These are phyloP conservation scores for Monosporozyma siamensis DNA, from an alignment of 805 yeast genomes.

Conservation along the genomic window DNA sequence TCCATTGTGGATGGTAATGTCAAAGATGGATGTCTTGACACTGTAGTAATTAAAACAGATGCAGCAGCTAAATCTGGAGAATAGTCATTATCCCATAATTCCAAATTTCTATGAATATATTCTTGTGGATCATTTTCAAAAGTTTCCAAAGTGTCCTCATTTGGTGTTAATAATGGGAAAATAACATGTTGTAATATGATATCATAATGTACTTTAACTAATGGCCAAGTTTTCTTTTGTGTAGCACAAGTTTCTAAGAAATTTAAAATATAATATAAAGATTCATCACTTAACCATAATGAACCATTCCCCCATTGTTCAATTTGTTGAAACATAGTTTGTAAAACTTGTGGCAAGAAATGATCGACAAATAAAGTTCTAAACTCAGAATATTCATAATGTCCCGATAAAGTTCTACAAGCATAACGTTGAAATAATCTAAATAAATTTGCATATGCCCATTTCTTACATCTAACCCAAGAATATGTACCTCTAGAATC, in stretches of 20 bases:
- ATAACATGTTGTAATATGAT: slow-evolving; percentile 61
- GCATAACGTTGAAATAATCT: slow-evolving; percentile 68
- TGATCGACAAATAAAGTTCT: slow-evolving; percentile 42
- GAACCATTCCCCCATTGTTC: slow-evolving; percentile 60
- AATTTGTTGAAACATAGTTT: slow-evolving; percentile 53
- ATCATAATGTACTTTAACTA: slow-evolving; percentile 56
- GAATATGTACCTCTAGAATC: slow-evolving; percentile 49
- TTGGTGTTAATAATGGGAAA: slow-evolving; percentile 66
- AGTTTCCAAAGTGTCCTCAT: slow-evolving; percentile 54
- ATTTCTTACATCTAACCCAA: slow-evolving; percentile 74
- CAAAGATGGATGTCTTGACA: slow-evolving; percentile 52
- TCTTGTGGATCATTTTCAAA: slow-evolving; percentile 86
- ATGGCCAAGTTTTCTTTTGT: slow-evolving; percentile 53
- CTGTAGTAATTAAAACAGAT: slow-evolving; percentile 60
- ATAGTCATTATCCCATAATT: slow-evolving; percentile 48
- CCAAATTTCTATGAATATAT: slow-evolving; percentile 66
- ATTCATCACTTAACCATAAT: slow-evolving; percentile 62
- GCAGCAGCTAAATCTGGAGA: slow-evolving; percentile 78
- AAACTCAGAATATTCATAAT: slow-evolving; percentile 53
- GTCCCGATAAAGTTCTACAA: slow-evolving; percentile 36
- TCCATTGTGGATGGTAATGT: slow-evolving; percentile 53
- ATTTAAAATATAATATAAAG: slow-evolving; percentile 53
- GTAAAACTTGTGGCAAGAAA: slow-evolving; percentile 66
- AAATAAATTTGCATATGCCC: slow-evolving; percentile 75
- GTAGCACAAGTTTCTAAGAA: slow-evolving; percentile 56